Base-by-base conservation (phyloP, 2,329 filamentous ascomycete species). In the Aspergillus hiratsukae region DNA sequence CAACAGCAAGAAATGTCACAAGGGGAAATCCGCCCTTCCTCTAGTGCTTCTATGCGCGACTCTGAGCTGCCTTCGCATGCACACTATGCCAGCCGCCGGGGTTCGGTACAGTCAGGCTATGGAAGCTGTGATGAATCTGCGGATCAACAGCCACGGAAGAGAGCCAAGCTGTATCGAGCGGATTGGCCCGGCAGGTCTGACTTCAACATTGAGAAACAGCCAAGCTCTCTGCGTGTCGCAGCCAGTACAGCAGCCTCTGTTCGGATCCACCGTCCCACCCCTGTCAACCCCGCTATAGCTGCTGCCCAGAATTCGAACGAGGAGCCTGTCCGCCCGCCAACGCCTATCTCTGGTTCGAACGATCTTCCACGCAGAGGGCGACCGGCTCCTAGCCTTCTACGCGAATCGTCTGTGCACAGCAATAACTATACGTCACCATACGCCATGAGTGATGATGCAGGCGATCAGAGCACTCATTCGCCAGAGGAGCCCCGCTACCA, bases 181-280 rank as follows among this genome's bases (percentile, higher is more conserved):
- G 85, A 89, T 60, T 87, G 86, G 76, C 85, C 85, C n/a, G 86
- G 87, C 51, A 87, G 84, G 63, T 83, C 71, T 81, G 59, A 85
- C 84, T 23, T 89, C 63, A 79, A 79, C 56, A 79, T 97, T 65
- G 89, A 87, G 52, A 81, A 84, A 41, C 86, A 86, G 29, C 83
- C 86, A 9, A 91, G 94, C 50, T 95, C 90, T 3, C 79, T 97
- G 27, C 84, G 92, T 50, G 91, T 96, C n/a, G 87, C 90, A 58
- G 93, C 93, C 49, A 96, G 91, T 70, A 96, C 90, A 17, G 88
- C 92, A 48, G 90, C 91, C 45, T 96, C 92, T 4, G 81, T 97
- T 57, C 88, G 93, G 46, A 87, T 87, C 49, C 89, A 96, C 71
- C 84, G 91, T 48, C 93, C 93, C 3, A 81, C 90, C 3, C 75